These are phyloP conservation scores for Elaeagnus macrophylla DNA, from an alignment of 306 rosid genomes.

Conservation along the genomic window DNA sequence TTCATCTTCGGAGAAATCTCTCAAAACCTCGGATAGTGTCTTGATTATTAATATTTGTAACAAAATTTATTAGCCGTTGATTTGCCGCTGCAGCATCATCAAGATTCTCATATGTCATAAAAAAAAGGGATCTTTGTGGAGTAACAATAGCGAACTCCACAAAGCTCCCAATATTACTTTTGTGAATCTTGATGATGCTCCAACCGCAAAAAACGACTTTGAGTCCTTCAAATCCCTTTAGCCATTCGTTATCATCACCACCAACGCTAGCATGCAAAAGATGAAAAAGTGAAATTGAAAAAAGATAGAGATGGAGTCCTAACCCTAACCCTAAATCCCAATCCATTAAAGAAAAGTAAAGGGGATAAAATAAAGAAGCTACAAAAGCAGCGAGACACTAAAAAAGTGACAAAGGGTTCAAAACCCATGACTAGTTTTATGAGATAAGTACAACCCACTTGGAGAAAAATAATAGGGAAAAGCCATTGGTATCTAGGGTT, in stretches of 20 bases:
- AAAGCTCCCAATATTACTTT: slow-evolving; percentile 1
- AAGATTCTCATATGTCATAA: slow-evolving; percentile 72
- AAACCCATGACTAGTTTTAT: slow-evolving; percentile 3
- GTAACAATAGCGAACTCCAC: slow-evolving; percentile 23
- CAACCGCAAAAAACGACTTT: slow-evolving; percentile 86
- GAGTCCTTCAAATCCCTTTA: slow-evolving; percentile 10
- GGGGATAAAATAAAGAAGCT: background rate
- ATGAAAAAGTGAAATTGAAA: background rate
- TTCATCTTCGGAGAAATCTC: too few relatives aligned
- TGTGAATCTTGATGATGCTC: slow-evolving; percentile 98
- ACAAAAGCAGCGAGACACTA: background rate
- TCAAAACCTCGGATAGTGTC: background rate
- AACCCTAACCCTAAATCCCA: slow-evolving; percentile 34
- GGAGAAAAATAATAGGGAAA: slow-evolving; percentile 2
- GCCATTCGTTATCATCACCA: background rate
- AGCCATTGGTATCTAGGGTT: background rate
- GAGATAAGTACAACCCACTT: slow-evolving; percentile 17
- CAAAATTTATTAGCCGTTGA: slow-evolving; percentile 18
- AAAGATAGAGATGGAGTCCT: slow-evolving; percentile 14
- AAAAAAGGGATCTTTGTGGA: slow-evolving; percentile 6
- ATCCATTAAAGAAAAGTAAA: slow-evolving; percentile 18
- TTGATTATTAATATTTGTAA: background rate
- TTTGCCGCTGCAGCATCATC: slow-evolving; percentile 99
- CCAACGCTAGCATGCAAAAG: slow-evolving; percentile 23
- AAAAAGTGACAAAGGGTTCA: background rate